These are phyloP conservation scores for Haplographium delicatum DNA, from an alignment of 495 filamentous ascomycete species.

Conservation along the genomic window DNA sequence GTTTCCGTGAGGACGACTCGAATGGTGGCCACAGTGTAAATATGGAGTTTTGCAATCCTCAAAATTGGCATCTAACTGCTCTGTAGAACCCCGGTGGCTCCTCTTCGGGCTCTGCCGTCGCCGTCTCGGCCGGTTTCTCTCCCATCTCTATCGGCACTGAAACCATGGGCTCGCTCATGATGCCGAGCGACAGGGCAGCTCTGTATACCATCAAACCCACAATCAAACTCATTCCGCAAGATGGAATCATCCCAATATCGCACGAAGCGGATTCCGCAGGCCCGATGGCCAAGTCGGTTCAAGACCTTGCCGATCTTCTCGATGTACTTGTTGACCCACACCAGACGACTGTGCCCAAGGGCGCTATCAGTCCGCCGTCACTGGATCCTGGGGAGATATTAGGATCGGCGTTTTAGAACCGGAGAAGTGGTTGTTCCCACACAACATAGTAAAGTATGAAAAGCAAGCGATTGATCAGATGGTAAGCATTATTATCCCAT, in stretches of 20 bases:
- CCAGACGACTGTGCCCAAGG: background rate
- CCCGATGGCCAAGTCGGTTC: conserved; percentile 57
- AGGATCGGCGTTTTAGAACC: background rate
- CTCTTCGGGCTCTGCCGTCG: conserved; percentile 6
- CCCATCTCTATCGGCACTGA: conserved; percentile 6
- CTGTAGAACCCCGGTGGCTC: conserved; percentile 1
- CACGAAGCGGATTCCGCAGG: conserved; percentile 60
- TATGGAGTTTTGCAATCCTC: no score
- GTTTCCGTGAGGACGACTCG: no score
- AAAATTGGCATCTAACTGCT: no score
- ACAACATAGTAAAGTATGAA: no score
- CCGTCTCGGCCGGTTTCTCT: background rate
- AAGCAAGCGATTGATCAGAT: no score
- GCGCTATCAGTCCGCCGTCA: background rate
- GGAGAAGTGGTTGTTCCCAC: conserved; percentile 1
- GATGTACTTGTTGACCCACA: background rate
- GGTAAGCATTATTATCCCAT: no score
- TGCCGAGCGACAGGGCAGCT: background rate
- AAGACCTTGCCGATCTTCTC: conserved; percentile 46
- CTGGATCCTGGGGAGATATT: background rate
- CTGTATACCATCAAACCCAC: conserved; percentile 29
- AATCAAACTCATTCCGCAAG: conserved; percentile 54
- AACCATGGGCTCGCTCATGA: conserved; percentile 4
- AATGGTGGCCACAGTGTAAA: no score
- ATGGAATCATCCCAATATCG: conserved; percentile 55